Base-by-base conservation (phyloP, 768 basidiomycete genomes). In the Mycena galopus region DNA sequence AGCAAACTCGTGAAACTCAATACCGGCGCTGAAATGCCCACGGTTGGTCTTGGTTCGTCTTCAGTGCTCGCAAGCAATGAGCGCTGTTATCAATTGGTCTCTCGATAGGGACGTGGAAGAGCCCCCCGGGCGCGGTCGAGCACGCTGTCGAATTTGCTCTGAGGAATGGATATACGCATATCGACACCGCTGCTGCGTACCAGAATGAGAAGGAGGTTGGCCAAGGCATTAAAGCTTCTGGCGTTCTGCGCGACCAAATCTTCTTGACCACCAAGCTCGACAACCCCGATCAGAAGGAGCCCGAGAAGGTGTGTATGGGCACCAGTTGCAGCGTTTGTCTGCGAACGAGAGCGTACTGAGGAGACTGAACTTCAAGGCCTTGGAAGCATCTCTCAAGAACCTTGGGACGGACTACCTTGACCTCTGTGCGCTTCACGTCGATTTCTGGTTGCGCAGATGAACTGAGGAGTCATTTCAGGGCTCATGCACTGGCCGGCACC, bases 401-500 rank as follows among this genome's bases (percentile, higher is more conserved):
- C 90, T 97, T 57, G 90, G 88, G 33, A 92, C 91, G 1, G 85
- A 90, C 59, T 96, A 96, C 79, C 84, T 96, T 57, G 94, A 96
- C 78, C 89, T 96, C 29, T 96, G 92, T 90, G 78, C 77, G 85
- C 81, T 73, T 23, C 74, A 6, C n/a, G 23, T 17, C 7, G 2
- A 23, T 44, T 5, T 51, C 42, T n/a, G n/a, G n/a, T 32, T 35
- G 21, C 23, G n/a, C 44, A n/a, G 19, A 63, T 50, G 27, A 23
- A 51, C 3, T 53, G 21, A 33, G 4, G 44, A 14, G 66, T 42
- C n/a, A n/a, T n/a, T 14, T 23, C 69, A 92, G 91, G 90, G 89
- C 84, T 94, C 69, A 90, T 94, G 88, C 93, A 94, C 82, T 94
- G 93, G 94, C 95, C 94, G 17, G 89, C 92, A 23, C 92, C 94